Percentiles rank a stretch among this genome's conserved stretches.
Conservation (phyloP, 768 basidiomycete genomes). For the Amanita jacksonii region DNA sequence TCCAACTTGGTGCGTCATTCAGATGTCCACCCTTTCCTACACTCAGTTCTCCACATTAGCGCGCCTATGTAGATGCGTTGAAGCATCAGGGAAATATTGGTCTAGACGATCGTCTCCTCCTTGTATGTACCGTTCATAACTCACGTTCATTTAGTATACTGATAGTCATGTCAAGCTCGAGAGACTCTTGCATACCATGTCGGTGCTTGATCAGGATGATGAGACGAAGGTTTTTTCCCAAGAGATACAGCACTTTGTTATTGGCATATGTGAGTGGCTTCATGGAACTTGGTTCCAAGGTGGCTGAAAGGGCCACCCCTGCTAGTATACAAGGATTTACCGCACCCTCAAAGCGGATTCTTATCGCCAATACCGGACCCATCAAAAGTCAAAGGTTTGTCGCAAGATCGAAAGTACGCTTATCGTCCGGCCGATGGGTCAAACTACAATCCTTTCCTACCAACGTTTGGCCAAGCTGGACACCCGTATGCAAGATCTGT, state of each 20-base stretch:
- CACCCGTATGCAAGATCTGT: slow-evolving; percentile 64
- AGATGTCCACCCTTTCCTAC: no score
- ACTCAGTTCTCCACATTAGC: slow-evolving; percentile 20
- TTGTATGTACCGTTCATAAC: slow-evolving; percentile 41
- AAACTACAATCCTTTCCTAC: slow-evolving; percentile 45
- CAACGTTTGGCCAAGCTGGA: slow-evolving; percentile 49
- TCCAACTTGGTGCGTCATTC: no score
- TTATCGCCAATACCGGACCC: slow-evolving; percentile 16
- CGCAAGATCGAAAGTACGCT: slow-evolving; percentile 27
- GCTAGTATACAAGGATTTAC: slow-evolving; percentile 70
- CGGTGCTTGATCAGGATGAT: slow-evolving; percentile 28
- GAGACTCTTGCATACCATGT: slow-evolving; percentile 49
- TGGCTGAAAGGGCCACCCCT: no score
- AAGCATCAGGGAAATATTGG: slow-evolving; percentile 28
- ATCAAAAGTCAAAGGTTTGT: neutral
- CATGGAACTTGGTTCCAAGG: slow-evolving; percentile 5
- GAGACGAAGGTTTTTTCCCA: slow-evolving; percentile 15
- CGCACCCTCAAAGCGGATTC: slow-evolving; percentile 59
- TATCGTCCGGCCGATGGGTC: slow-evolving; percentile 54
- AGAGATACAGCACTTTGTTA: slow-evolving; percentile 39
- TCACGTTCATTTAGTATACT: no score
- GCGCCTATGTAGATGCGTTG: slow-evolving; percentile 39
- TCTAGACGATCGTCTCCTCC: slow-evolving; percentile 50
- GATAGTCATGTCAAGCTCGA: no score
- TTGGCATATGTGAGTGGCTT: slow-evolving; percentile 42